A percentile compares a stretch with the other conserved stretches of the same genome.
These are phyloP conservation scores for Chaetomium strumarium DNA, from an alignment of 2,329 filamentous ascomycete species.

Conservation along the genomic window DNA sequence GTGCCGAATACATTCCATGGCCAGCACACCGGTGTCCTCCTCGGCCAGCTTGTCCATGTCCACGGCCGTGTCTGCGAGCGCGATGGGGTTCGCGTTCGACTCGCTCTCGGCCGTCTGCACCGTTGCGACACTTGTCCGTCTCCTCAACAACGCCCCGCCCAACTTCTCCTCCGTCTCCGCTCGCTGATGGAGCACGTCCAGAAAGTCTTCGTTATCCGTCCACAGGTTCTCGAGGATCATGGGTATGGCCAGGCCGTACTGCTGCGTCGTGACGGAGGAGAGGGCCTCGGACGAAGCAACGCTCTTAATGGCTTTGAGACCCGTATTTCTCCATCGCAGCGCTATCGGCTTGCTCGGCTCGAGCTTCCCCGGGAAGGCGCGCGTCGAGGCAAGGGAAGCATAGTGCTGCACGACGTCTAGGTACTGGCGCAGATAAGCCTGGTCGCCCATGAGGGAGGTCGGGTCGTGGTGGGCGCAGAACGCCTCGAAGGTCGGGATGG, in stretches of 20 bases:
- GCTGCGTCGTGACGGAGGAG: constrained; percentile 66
- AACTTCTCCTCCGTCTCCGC: constrained; percentile 62
- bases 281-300: constrained; percentile 76
- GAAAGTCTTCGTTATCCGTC: constrained; percentile 63
- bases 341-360: constrained; percentile 64
- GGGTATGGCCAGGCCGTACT: constrained; percentile 73
- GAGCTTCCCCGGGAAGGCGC: constrained; percentile 44
- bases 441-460: constrained; percentile 77
- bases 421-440: constrained; percentile 75
- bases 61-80: constrained; percentile 71
- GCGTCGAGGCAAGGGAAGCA: constrained; percentile 69
- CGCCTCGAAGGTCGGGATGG: constrained; percentile 75
- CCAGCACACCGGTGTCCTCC: constrained; percentile 78
- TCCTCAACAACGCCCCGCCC: constrained; percentile 55
- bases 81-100: constrained; percentile 61
- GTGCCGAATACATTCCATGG: constrained; percentile 78
- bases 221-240: constrained; percentile 84
- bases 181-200: constrained; percentile 62
- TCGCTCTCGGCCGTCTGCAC: constrained; percentile 66
- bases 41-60: constrained; percentile 88
- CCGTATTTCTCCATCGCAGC: constrained; percentile 70
- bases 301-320: constrained; percentile 72
- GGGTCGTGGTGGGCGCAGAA: constrained; percentile 88
- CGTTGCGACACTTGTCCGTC: constrained; percentile 74
- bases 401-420: constrained; percentile 76